Conservation (phyloP, 768 basidiomycete species). For the Boletus subcaerulescens region DNA sequence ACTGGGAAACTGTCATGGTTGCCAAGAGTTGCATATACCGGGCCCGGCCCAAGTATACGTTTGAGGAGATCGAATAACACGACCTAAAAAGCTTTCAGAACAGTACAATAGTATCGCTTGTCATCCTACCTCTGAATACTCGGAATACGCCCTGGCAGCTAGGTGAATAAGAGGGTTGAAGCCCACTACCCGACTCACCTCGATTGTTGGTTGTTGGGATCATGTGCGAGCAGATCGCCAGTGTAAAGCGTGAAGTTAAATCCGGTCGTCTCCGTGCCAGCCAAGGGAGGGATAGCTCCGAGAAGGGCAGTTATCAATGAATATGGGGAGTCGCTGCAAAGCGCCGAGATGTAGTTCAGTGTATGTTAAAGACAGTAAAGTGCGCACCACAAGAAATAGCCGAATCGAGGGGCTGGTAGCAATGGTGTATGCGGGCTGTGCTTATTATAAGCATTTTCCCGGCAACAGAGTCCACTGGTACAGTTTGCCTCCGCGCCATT, state of each 20-base stretch:
- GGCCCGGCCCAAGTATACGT: slow-evolving; percentile 56
- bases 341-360: neutral
- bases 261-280: slow-evolving; percentile 56
- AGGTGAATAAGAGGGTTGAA: neutral
- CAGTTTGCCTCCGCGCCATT: slow-evolving; percentile 74
- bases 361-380: neutral
- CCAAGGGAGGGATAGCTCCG: slow-evolving; percentile 63
- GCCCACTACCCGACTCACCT: slow-evolving; percentile 38
- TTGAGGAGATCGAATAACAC: slow-evolving; percentile 67
- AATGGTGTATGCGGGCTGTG: slow-evolving; percentile 49
- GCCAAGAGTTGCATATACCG: slow-evolving; percentile 73
- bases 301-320: slow-evolving; percentile 58
- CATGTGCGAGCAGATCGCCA: slow-evolving; percentile 74
- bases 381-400: slow-evolving; percentile 55
- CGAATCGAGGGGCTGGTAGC: slow-evolving; percentile 65
- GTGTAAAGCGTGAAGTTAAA: slow-evolving; percentile 70
- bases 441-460: slow-evolving; percentile 48
- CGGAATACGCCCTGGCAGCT: slow-evolving; percentile 47
- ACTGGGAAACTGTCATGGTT: slow-evolving; percentile 70
- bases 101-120: neutral
- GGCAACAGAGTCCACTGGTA: slow-evolving; percentile 63
- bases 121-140: slow-evolving; percentile 56
- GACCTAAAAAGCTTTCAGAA: slow-evolving; percentile 38
- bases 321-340: slow-evolving; percentile 57
- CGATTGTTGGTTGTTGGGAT: slow-evolving; percentile 59